Conservation (phyloP, 768 basidiomycete species). For the Suillus alpinus region DNA sequence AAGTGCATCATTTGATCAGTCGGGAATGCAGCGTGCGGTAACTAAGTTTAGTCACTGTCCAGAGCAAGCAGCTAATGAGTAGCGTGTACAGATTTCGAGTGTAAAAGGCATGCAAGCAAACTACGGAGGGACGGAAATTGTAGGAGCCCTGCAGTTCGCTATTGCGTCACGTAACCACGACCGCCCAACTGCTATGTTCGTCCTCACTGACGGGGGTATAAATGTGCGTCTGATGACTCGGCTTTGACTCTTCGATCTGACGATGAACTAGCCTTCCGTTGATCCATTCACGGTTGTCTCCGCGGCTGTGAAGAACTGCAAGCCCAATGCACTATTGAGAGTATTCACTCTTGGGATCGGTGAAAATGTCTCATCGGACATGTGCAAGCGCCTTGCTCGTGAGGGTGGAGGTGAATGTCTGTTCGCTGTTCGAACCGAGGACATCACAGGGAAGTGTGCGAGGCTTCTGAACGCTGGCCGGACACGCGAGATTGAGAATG, state of each 20-base stretch:
- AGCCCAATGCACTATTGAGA: conserved; percentile 35
- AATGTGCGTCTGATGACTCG: conserved; percentile 11
- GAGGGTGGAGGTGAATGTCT: conserved; percentile 51
- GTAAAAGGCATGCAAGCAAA: conserved; percentile 40
- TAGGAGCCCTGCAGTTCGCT: conserved; percentile 36
- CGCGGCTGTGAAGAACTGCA: conserved; percentile 31
- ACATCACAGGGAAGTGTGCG: conserved; percentile 49
- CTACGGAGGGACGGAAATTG: conserved; percentile 51
- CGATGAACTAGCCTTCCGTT: conserved; percentile 11
- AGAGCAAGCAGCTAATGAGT: conserved; percentile 10
- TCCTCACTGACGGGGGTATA: conserved; percentile 59
- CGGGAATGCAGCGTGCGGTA: conserved; percentile 37
- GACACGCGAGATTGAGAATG: conserved; percentile 42
- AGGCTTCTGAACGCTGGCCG: conserved; percentile 50
- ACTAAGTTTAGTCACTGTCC: background rate
- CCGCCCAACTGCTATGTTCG: conserved; percentile 48
- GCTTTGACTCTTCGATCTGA: background rate
- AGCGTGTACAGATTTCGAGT: conserved; percentile 32
- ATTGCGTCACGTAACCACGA: conserved; percentile 31
- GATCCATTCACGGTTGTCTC: conserved; percentile 18
- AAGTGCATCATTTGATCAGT: conserved; percentile 33
- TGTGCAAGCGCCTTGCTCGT: conserved; percentile 53
- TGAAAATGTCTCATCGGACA: conserved; percentile 41
- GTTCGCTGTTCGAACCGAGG: conserved; percentile 44
- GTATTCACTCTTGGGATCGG: conserved; percentile 64